Base-by-base conservation (phyloP, 129 eudicot species). In the Artemisia annua region DNA sequence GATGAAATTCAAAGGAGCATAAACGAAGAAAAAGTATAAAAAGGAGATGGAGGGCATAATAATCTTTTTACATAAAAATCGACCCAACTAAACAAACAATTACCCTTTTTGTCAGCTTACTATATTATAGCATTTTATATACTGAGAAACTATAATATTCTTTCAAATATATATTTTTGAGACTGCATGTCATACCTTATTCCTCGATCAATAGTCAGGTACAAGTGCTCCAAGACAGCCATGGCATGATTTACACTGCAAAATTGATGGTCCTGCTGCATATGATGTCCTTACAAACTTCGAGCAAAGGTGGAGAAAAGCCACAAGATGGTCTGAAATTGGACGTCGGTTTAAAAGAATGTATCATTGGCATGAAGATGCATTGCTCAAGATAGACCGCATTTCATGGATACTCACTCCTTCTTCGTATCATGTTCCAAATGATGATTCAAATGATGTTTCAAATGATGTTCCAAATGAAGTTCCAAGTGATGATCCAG, bases 231-330 rank as follows among this genome's bases (percentile, higher is more conserved):
- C 95, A 48, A 90, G 97, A 78, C 82, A 87, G 67, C 97, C 97
- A 68, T 90, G 97, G 97, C 97, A 90, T 72, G 97, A 90, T 80
- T 74, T 85, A 26, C 97, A 90, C 60, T 90, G 97, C 83, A 85
- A 78, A 78, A 83, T 90, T 19, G 97, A 90, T 76, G 97, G 97
- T 53, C 97, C 97, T 11, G 97, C 97, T 63, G 95, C 97, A 50
- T 85, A 87, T 65, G 91, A 91, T 71, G 91, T 91, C 58, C 91
- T 91, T 50, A 85, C 79, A 68, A 91, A 87, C 86, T 91, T 91
- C 74, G 97, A 91, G 76, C 95, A 91, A 80, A 81, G 97, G 67
- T 91, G 97, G 97, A 87, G 85, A 78, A 91, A 87, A 78, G 95
- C 95, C 43, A 75, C 86, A 75, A 80, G 79, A 75, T 83, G 95